Evolutionary conservation across 305 asterid genomes (phyloP), one percentile per base, ranked within the genome.

Genomic region (Petunia hybrid): DNA sequence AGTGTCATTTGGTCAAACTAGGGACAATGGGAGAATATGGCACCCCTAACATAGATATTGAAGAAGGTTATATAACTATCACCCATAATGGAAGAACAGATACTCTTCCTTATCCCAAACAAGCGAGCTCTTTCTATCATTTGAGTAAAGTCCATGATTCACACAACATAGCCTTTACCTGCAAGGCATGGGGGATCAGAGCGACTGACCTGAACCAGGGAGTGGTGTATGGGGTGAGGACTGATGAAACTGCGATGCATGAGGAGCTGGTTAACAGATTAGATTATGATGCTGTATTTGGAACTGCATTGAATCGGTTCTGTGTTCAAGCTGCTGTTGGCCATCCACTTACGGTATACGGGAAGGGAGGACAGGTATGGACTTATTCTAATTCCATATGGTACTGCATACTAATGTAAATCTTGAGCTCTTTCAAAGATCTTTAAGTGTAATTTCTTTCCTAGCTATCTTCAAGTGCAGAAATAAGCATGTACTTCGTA

Each of bases 21-120:
- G 99, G 98, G 77, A 95, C 99, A 46, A 95, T 95, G 99, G 99
- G 99, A n/a, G 99, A 95, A 70, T 95, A 95, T 36, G 99, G 99
- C 8, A 95, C 98, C 42, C 99, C 99, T 2, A 95, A 95, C 62
- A 95, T 95, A 77, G 98, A 95, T 68, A 95, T 95, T 4, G 99
- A 95, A 84, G 99, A 95, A 84, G 99, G 99, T 14, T 95, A 80
- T 79, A 87, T 95, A 80, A 93, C 97, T 22, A 90, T 95, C 66
- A 90, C 92, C 14, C 99, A 95, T 61, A 93, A 95, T 65, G 98
- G 99, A 38, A 90, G 99, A 89, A 92, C 92, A 0, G 98, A 95
- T 76, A 95, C 99, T 71, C 86, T 93, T 16, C 98, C 99, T 45
- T 95, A 91, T 83, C 99, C 99, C 31, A 95, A 95, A 83, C 98